Evolutionary conservation across 768 basidiomycete genomes (phyloP).

Genomic region (Cytidiella melzeri): DNA sequence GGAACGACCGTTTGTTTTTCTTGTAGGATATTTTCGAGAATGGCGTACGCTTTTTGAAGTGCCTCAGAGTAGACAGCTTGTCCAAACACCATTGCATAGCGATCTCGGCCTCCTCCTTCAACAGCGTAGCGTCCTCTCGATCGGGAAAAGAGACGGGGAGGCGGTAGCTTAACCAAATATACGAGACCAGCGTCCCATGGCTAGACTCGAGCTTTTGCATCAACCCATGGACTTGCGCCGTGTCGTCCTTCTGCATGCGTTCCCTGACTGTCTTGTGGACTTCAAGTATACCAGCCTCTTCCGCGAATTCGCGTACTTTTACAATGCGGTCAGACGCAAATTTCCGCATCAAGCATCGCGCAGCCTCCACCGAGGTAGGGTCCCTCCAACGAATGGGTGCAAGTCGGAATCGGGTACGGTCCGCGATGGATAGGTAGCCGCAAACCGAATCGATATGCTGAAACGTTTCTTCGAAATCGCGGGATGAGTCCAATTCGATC

Average conservation of each 20-base stretch:
- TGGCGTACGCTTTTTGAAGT: neutral
- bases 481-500: constrained; percentile 33
- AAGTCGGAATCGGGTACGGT: constrained; percentile 39
- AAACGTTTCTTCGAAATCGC: constrained; percentile 26
- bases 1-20: neutral
- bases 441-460: constrained; percentile 38
- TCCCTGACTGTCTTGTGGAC: constrained; percentile 37
- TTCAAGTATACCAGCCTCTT: constrained; percentile 32
- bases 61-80: constrained; percentile 9
- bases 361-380: constrained; percentile 23
- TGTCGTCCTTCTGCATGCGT: constrained; percentile 22
- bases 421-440: constrained; percentile 34
- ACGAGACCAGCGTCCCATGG: constrained; percentile 71
- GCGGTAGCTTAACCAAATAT: constrained; percentile 81
- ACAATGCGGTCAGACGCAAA: constrained; percentile 40
- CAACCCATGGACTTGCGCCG: constrained; percentile 2
- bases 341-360: constrained; percentile 34
- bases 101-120: constrained; percentile 60
- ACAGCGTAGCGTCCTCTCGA: constrained; percentile 36
- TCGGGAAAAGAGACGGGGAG: constrained; percentile 61
- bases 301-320: constrained; percentile 32
- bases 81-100: constrained; percentile 59
- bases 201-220: constrained; percentile 52
- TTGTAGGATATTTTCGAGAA: neutral
- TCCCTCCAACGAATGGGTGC: constrained; percentile 56